Base-by-base conservation (phyloP, 768 basidiomycete genomes). In the Rubroboletus pulcherrimus region DNA sequence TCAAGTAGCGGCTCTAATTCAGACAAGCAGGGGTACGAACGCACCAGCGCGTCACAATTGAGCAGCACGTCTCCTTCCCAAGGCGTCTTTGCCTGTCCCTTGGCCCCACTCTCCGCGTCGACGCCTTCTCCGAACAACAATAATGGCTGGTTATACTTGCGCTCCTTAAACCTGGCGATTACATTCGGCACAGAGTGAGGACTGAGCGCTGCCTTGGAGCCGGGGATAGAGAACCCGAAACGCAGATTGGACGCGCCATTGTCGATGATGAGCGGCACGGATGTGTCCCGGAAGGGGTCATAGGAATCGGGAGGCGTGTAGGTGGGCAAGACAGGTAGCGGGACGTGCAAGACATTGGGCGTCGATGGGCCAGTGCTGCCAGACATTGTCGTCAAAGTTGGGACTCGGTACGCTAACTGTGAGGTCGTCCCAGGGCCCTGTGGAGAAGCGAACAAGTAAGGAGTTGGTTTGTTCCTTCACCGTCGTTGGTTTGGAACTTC, bases 21-120 rank as follows among this genome's bases (percentile, higher is more conserved):
- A 31, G 30, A 31, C 45, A 21, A 46, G 14, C 8, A 21, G 7
- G 4, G 31, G 26, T 19, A 47, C 24, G 30, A 29, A 78, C 91
- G 74, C 74, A 98, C 96, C 80, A 98, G 76, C 26, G 92, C 87
- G 73, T 98, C 97, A 62, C 89, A 91, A 71, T 93, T 94, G 62
- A 93, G 78, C 45, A 98, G 70, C 21, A 97, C 84, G 66, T 98
- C 97, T 8, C 93, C 94, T 68, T 99, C 97, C 87, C 91, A 98
- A 51, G 96, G 87, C 0, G 84, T 85, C 64, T 83, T 86, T 7
- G 85, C 79, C 67, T 91, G 90, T 2, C 84, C 81, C 63, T 87
- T 82, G 55, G 91, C 87, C 11, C 86, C 89, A 39, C 87, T 88
- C 69, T 99, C 97, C 12, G 84, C 77, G 42, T 97, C 95, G 31